A percentile compares a stretch with the other conserved stretches of the same genome.
Evolutionary conservation across 1,284 basidiomycete species (phyloP).

Genomic region (Malassezia caprae): DNA sequence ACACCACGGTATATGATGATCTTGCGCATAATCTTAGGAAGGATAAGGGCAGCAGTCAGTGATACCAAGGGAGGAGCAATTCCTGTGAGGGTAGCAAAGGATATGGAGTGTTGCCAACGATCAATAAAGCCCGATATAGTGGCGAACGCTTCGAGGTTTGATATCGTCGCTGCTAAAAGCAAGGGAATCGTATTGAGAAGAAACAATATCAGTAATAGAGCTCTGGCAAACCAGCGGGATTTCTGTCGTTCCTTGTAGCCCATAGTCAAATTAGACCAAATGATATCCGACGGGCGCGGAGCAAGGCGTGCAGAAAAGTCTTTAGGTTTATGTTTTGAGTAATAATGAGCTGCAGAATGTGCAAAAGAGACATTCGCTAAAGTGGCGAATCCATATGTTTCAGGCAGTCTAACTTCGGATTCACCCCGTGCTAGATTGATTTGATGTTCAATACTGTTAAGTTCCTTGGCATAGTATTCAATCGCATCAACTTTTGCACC

Average conservation of each 20-base stretch:
- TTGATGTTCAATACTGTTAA: slow-evolving; percentile 32
- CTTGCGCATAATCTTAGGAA: slow-evolving; percentile 39
- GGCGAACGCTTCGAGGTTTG: slow-evolving; percentile 38
- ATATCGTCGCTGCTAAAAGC: slow-evolving; percentile 32
- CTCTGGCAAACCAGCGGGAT: slow-evolving; percentile 29
- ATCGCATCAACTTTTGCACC: slow-evolving; percentile 56
- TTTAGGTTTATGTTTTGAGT: slow-evolving; percentile 24
- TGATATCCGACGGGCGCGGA: slow-evolving; percentile 37
- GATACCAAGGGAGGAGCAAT: slow-evolving; percentile 41
- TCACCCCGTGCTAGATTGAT: slow-evolving; percentile 51
- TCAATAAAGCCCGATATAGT: slow-evolving; percentile 22
- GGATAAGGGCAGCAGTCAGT: slow-evolving; percentile 29
- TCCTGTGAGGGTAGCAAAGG: slow-evolving; percentile 40
- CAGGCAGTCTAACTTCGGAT: slow-evolving; percentile 30
- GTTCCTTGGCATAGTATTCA: slow-evolving; percentile 35
- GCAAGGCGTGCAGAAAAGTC: slow-evolving; percentile 35
- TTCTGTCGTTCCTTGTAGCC: slow-evolving; percentile 23
- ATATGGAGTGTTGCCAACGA: not conserved
- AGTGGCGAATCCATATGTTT: slow-evolving; percentile 45
- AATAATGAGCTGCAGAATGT: slow-evolving; percentile 36
- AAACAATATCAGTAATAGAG: slow-evolving; percentile 32
- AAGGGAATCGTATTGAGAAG: slow-evolving; percentile 42
- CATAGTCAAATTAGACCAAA: slow-evolving; percentile 41
- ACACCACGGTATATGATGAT: slow-evolving; percentile 44
- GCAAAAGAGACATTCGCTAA: slow-evolving; percentile 40